Base-by-base conservation (phyloP, 805 yeast genomes). In the Sugiyamaella smithiae region DNA sequence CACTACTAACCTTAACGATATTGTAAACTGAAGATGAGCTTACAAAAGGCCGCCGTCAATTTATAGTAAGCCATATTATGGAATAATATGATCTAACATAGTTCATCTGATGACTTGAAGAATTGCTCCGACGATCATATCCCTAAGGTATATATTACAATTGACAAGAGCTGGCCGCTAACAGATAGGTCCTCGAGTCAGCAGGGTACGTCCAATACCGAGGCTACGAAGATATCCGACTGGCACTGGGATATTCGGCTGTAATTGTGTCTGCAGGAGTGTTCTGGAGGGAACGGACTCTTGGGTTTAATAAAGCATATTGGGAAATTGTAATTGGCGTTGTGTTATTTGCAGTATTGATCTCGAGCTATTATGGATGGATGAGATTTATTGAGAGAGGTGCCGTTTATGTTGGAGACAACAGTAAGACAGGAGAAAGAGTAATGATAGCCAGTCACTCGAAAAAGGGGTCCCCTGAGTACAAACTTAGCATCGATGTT, bases 251-350 rank as follows among this genome's bases (percentile, higher is more conserved):
- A 2, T 67, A 54, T 47, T 37, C 51, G 12, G 49, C 67, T 1
- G 61, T 66, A 5, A 40, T 56, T 4, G 54, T 65, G n/a, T 63
- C 68, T 9, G 69, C 57, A 4, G 48, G 47, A 4, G 61, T 59
- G 16, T 58, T 56, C 35, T 49, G 40, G 29, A 52, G 52, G 28
- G 71, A 67, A 51, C 59, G 57, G 49, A 49, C 50, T 16, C 46
- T 51, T n/a, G 71, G 70, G 7, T 67, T 67, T 50, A 53, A 52
- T 17, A 44, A 51, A 9, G 64, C 63, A 12, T 57, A 54, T 45
- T 16, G 48, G 32, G 43, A 40, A 32, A 63, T 66, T 8, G 55
- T 54, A n/a, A 36, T 51, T 31, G 69, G 67, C 1, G 64, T 64
- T 3, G 44, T 50, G 7, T n/a, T 53, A 2, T 67, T 63, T 45